A percentile compares a stretch with the other conserved stretches of the same genome.
phyloP scores from a whole-genome alignment of 2,329 filamentous ascomycete species.

The Penicillium palitans region DNA sequence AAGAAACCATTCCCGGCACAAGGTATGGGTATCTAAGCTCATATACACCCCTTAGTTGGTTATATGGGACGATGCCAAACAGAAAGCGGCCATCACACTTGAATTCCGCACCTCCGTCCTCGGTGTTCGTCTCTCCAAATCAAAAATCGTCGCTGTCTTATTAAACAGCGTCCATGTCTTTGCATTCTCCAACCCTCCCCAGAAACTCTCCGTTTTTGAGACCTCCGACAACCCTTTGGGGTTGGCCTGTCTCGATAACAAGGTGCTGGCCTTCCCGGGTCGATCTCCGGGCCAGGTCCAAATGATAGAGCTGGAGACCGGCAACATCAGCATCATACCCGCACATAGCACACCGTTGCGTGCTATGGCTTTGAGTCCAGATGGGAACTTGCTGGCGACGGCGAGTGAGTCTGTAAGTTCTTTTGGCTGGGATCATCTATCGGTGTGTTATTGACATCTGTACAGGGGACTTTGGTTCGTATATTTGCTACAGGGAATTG shows the following conservation, averaged over 20 bases:
- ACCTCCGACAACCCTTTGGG: constrained; percentile 83
- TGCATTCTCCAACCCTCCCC: constrained; percentile 70
- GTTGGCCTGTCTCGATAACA: constrained; percentile 73
- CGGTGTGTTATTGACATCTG: constrained; percentile 19
- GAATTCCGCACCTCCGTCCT: constrained; percentile 78
- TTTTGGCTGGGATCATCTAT: not conserved
- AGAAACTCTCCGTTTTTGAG: constrained; percentile 73
- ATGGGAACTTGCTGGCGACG: constrained; percentile 80
- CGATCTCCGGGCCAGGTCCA: constrained; percentile 85
- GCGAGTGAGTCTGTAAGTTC: constrained; percentile 72
- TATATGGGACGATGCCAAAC: constrained; percentile 87
- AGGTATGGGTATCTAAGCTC: not conserved
- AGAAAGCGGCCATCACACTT: constrained; percentile 72
- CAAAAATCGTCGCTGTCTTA: constrained; percentile 76
- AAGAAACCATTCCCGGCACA: constrained; percentile 13
- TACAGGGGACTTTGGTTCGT: constrained; percentile 80
- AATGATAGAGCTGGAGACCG: constrained; percentile 72
- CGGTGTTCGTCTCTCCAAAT: constrained; percentile 73
- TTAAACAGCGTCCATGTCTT: constrained; percentile 81
- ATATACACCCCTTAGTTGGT: constrained; percentile 53
- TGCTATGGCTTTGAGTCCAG: constrained; percentile 74
- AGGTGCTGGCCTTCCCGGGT: constrained; percentile 81
- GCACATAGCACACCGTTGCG: constrained; percentile 79
- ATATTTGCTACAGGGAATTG: constrained; percentile 80
- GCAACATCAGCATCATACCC: constrained; percentile 88